Base-by-base conservation (phyloP, 371 early-diverging fungal genomes). In the Mortierella sp. region DNA sequence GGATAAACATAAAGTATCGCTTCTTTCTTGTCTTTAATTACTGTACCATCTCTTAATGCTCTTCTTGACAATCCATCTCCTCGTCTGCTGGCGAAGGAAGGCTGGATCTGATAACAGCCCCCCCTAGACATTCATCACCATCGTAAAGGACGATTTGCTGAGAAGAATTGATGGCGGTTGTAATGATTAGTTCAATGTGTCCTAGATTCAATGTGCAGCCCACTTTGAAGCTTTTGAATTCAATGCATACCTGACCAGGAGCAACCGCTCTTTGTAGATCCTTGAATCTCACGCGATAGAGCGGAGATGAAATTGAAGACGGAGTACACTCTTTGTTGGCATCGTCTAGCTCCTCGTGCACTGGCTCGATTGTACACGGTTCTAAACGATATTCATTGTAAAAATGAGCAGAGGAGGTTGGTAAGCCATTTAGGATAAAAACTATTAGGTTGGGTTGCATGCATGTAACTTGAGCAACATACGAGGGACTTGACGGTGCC, bases 61-160 rank as follows among this genome's bases (percentile, higher is more conserved):
- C 37, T n/a, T 56, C 25, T 18, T 30, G 14, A 16, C 56, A 16
- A 9, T 26, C 29, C 26, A 47, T 44, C 23, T 7, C 4, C 48
- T n/a, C n/a, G n/a, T 58, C 25, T 15, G 50, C 44, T 21, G 46
- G 28, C 51, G 55, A 43, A 12, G 70, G 66, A 62, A 77, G 53
- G n/a, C 79, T 62, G 2, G 70, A 65, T 4, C 57, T 63, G 60
- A 85, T 85, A 18, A 75, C 72, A 0, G 87, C 91, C 11, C 87
- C 87, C 1, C 91, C 91, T 0, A 90, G 80, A 53, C 90, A 89
- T 9, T 72, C 70, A n/a, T 87, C 89, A 37, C 81, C 77, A 5
- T 76, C 66, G 62, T 91, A 91, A 15, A 89, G 37, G 0, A 83
- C 88, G 46, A 88, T 67, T 53, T 87, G 86, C 83, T 90, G 25